Percentiles rank a stretch among this genome's conserved stretches.
These are phyloP conservation scores for Globisporangium yorkense DNA, from an alignment of 352 stramenopile species.

Conservation along the genomic window DNA sequence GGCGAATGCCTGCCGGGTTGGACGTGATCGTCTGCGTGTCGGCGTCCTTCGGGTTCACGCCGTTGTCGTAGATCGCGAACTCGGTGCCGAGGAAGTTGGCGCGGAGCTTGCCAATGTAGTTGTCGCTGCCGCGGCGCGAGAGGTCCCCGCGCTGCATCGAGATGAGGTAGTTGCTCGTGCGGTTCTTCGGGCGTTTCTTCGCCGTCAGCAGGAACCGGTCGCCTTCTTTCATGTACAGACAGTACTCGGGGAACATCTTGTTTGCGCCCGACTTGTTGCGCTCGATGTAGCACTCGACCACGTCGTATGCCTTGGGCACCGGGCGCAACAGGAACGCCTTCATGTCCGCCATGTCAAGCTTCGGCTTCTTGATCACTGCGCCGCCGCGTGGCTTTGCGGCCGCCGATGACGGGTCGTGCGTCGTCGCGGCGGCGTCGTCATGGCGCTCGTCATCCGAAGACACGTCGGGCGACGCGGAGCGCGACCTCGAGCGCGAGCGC, in stretches of 20 bases:
- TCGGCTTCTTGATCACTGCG: conserved; percentile 50
- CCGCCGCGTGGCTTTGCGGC: conserved; percentile 23
- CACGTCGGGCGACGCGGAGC: conserved; percentile 53
- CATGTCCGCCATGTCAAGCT: conserved; percentile 83
- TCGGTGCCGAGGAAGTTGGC: conserved; percentile 98
- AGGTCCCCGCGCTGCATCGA: conserved; percentile 92
- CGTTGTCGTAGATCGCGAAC: conserved; percentile 95
- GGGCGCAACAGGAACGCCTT: conserved; percentile 73
- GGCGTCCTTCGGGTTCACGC: conserved; percentile 89
- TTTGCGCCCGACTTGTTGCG: conserved; percentile 89
- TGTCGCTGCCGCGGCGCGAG: conserved; percentile 81
- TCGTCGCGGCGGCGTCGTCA: conserved; percentile 52
- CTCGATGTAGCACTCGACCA: conserved; percentile 94
- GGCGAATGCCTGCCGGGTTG: conserved; percentile 70
- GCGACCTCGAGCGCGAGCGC: conserved; percentile 34
- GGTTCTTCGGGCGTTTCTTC: conserved; percentile 96
- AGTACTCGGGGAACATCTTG: conserved; percentile 93
- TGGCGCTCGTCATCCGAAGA: conserved; percentile 65
- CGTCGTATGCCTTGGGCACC: conserved; percentile 82
- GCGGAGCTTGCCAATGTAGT: conserved; percentile 94
- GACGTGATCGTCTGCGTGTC: conserved; percentile 77
- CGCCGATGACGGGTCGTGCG: conserved; percentile 35
- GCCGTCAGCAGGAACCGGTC: conserved; percentile 95
- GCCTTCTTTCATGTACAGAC: conserved; percentile 90
- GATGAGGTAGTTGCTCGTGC: conserved; percentile 96